A percentile compares a stretch with the other conserved stretches of the same genome.
Conservation (phyloP, 169 alveolate species). For the Plasmodium berghei region DNA sequence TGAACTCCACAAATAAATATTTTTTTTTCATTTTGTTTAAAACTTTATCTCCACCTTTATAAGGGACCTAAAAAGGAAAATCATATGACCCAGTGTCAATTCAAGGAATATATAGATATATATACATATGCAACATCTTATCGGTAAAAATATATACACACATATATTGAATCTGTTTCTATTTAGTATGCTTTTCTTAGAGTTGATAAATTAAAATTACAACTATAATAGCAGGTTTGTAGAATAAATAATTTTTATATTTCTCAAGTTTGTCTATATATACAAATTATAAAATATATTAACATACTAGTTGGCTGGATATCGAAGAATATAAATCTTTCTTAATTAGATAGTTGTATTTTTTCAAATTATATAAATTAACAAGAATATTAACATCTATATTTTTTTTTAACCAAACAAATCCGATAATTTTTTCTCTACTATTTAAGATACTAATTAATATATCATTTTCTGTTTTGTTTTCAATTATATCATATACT, state of each 20-base stretch:
- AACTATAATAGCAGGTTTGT: too few relatives aligned
- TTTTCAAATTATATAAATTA: conserved; percentile 42
- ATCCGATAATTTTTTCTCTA: conserved; percentile 57
- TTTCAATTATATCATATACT: conserved; percentile 50
- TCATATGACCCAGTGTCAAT: background rate
- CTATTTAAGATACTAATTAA: conserved; percentile 29
- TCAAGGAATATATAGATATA: background rate
- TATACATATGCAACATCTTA: too few relatives aligned
- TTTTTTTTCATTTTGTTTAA: conserved; percentile 59
- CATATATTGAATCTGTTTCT: too few relatives aligned
- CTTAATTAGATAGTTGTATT: conserved; percentile 27
- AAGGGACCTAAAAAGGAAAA: conserved; percentile 5
- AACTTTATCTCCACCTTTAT: conserved; percentile 17
- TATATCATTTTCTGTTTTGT: conserved; percentile 46
- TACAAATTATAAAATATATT: background rate
- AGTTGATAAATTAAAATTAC: too few relatives aligned
- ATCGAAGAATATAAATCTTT: conserved; percentile 10
- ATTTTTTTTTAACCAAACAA: conserved; percentile 43
- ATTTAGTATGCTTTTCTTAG: too few relatives aligned
- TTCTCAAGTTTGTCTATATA: background rate
- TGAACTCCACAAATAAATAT: conserved; percentile 61
- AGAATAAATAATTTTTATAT: too few relatives aligned
- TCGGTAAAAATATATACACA: too few relatives aligned
- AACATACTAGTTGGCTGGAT: conserved; percentile 4
- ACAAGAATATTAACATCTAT: conserved; percentile 51